phyloP scores from a whole-genome alignment of 257 asterid genomes.

The Nicotiana paniculata region DNA sequence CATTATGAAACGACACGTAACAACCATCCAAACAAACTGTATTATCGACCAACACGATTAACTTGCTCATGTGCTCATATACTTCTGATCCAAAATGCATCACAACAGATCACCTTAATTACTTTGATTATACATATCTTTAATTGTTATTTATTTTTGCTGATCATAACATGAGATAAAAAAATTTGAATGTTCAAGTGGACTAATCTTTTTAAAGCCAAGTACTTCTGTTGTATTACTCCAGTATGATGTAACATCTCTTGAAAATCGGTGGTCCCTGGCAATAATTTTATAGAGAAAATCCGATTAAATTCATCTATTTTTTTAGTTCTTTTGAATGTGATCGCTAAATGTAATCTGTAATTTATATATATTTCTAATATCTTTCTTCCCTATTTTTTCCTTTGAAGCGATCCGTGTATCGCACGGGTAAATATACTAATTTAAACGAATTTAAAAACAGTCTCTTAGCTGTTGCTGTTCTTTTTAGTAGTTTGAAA shows the following conservation, averaged over 20 bases:
- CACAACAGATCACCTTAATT: constrained; percentile 7
- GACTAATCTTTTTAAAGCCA: constrained; percentile 37
- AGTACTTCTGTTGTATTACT: constrained; percentile 26
- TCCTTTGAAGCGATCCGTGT: no score
- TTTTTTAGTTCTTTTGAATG: neutral
- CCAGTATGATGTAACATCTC: constrained; percentile 20
- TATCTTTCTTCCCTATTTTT: no score
- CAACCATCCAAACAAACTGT: no score
- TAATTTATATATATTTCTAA: no score
- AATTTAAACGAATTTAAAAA: no score
- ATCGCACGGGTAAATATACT: no score
- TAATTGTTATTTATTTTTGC: neutral
- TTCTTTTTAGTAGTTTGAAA: neutral
- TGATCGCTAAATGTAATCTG: neutral
- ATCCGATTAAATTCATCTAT: no score
- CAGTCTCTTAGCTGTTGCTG: no score
- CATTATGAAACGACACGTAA: no score
- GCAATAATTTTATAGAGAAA: neutral
- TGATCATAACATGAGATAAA: neutral
- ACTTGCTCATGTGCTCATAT: no score
- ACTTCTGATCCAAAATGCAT: no score
- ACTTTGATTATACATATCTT: neutral
- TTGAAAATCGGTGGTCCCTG: neutral
- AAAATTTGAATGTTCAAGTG: constrained; percentile 25
- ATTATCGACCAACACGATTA: no score